Evolutionary conservation across 441 rosid species (phyloP).

Genomic region (Flueggea neowawraea): DNA sequence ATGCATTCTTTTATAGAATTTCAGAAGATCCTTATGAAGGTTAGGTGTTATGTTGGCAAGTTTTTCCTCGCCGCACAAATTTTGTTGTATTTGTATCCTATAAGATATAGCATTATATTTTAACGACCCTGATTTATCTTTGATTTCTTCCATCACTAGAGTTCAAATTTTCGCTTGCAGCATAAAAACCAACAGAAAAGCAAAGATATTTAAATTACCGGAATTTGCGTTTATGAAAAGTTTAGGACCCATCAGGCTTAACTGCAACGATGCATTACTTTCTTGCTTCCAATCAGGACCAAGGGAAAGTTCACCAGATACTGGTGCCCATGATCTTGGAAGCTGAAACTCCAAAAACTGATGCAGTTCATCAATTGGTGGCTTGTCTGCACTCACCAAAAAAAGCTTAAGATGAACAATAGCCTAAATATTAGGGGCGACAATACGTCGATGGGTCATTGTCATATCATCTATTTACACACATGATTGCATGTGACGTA

Average conservation of each 20-base stretch:
- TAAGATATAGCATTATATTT: no score
- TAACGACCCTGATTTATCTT: no score
- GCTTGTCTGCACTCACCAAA: conserved; percentile 61
- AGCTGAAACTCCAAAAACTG: conserved; percentile 96
- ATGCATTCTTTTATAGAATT: no score
- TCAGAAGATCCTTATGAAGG: no score
- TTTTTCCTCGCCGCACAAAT: no score
- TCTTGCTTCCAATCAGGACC: conserved; percentile 85
- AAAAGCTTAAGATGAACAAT: not conserved
- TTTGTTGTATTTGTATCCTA: no score
- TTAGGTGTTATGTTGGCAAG: no score
- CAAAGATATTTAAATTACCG: conserved; percentile 29
- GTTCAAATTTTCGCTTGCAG: no score
- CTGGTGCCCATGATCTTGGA: conserved; percentile 97
- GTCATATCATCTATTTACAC: no score
- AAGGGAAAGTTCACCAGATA: conserved; percentile 88
- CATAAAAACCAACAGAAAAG: not conserved
- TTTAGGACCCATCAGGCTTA: conserved; percentile 92
- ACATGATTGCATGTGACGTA: no score
- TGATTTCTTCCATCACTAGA: no score
- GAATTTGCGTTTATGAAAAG: conserved; percentile 80
- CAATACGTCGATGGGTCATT: no score
- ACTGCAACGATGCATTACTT: conserved; percentile 70
- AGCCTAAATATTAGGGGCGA: not conserved
- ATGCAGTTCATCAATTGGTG: conserved; percentile 78